Conservation (phyloP, 768 basidiomycete species). For the Lentinula edodes region DNA sequence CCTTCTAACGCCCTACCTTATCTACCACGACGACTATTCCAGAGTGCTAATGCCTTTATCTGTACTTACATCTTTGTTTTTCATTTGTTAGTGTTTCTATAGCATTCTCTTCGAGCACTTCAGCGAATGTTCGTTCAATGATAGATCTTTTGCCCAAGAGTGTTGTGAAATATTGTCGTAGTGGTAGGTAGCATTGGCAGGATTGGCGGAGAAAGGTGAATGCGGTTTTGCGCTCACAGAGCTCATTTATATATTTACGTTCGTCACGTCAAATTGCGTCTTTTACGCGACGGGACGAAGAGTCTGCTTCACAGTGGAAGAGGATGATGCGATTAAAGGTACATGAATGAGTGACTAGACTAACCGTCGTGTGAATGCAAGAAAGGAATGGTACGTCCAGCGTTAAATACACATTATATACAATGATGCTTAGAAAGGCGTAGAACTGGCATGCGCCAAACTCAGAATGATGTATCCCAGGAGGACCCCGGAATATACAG, state of each 20-base stretch:
- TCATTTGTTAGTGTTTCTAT: not conserved
- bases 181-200: no score
- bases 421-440: no score
- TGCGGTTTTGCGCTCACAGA: not conserved
- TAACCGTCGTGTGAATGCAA: not conserved
- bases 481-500: no score
- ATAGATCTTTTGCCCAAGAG: not conserved
- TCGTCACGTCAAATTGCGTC: not conserved
- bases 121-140: not conserved
- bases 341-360: not conserved
- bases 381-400: not conserved
- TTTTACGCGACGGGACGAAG: not conserved
- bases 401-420: not conserved
- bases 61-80: not conserved
- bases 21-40: not conserved
- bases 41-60: not conserved
- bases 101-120: not conserved
- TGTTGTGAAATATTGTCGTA: not conserved
- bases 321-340: not conserved
- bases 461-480: no score
- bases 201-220: not conserved
- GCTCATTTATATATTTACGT: not conserved
- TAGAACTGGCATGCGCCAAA: no score
- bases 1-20: not conserved
- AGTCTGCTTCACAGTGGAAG: not conserved